phyloP scores from a whole-genome alignment of 208 protist genomes.

The Herpetomonas samuelpessoai region DNA sequence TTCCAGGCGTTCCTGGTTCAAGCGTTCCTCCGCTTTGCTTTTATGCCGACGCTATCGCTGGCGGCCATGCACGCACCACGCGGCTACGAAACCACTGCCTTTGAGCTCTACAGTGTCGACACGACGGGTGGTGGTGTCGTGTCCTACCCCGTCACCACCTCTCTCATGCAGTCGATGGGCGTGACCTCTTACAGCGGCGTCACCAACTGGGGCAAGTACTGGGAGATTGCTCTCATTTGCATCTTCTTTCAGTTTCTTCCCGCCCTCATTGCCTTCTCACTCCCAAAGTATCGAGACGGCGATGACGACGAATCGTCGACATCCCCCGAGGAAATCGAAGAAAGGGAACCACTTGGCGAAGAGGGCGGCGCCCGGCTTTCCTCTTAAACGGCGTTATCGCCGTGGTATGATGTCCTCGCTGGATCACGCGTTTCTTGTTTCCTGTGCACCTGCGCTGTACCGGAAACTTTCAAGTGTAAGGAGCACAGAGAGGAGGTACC shows the following conservation, averaged over 20 bases:
- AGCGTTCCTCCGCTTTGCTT: conserved; percentile 27
- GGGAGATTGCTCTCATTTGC: conserved; percentile 21
- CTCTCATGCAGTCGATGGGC: conserved; percentile 15
- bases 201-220: conserved; percentile 13
- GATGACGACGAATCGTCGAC: conserved; percentile 4
- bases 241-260: conserved; percentile 26
- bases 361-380: too few relatives aligned
- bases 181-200: neutral
- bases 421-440: too few relatives aligned
- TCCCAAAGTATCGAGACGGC: conserved; percentile 20
- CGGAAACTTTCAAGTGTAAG: too few relatives aligned
- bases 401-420: too few relatives aligned
- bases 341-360: neutral
- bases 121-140: conserved; percentile 20
- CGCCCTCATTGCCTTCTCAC: conserved; percentile 11
- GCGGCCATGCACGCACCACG: conserved; percentile 28
- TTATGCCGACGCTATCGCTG: conserved; percentile 36
- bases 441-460: too few relatives aligned
- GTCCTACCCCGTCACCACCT: conserved; percentile 5
- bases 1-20: conserved; percentile 27
- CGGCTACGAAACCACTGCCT: conserved; percentile 24
- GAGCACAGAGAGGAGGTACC: too few relatives aligned
- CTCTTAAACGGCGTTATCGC: too few relatives aligned
- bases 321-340: neutral
- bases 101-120: conserved; percentile 28